These are phyloP conservation scores for Trypanosomatidae sp. DNA, from an alignment of 208 protist genomes.

Conservation along the genomic window DNA sequence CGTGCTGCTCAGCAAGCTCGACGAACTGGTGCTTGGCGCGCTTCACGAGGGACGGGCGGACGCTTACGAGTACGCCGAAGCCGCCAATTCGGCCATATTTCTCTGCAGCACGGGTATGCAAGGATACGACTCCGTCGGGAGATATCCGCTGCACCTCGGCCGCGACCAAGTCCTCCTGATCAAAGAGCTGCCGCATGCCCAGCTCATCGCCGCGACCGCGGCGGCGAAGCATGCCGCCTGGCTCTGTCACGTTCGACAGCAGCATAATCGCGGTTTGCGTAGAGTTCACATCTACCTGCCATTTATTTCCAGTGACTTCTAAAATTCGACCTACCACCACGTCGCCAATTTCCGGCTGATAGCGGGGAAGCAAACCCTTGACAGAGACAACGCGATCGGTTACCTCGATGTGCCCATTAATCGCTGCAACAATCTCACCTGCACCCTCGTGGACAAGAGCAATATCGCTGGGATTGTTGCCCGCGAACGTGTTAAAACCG, in stretches of 20 bases:
- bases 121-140: slow-evolving; percentile 84
- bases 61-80: slow-evolving; percentile 59
- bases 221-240: slow-evolving; percentile 95
- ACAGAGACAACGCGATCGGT: slow-evolving; percentile 89
- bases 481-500: slow-evolving; percentile 78
- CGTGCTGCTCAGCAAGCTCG: slow-evolving; percentile 28
- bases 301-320: slow-evolving; percentile 92
- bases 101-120: slow-evolving; percentile 93
- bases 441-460: slow-evolving; percentile 56
- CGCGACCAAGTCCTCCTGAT: slow-evolving; percentile 94
- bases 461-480: slow-evolving; percentile 45
- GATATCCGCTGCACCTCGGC: slow-evolving; percentile 97
- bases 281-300: slow-evolving; percentile 95
- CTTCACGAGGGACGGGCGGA: slow-evolving; percentile 73
- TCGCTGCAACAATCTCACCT: slow-evolving; percentile 81
- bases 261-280: slow-evolving; percentile 93
- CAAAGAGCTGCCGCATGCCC: slow-evolving; percentile 95
- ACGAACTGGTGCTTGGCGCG: slow-evolving; percentile 85
- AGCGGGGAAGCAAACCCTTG: slow-evolving; percentile 72
- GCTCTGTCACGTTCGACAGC: slow-evolving; percentile 97
- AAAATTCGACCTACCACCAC: slow-evolving; percentile 95
- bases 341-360: slow-evolving; percentile 97
- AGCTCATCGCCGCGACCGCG: slow-evolving; percentile 93
- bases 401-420: slow-evolving; percentile 79
- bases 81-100: slow-evolving; percentile 79